These are phyloP conservation scores for Centaurea solstitialis DNA, from an alignment of 129 eudicot genomes.

Conservation along the genomic window DNA sequence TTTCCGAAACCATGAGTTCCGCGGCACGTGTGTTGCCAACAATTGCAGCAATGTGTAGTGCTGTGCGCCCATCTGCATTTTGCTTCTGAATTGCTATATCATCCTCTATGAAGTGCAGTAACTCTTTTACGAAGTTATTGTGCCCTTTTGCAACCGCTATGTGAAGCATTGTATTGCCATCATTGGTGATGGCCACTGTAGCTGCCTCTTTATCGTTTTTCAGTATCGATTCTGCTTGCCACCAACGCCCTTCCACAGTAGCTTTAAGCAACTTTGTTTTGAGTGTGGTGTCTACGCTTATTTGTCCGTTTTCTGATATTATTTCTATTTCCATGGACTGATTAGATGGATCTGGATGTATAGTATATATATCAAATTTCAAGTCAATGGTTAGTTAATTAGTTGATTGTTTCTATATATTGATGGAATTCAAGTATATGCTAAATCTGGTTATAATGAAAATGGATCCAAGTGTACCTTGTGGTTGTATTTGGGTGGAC, in stretches of 20 bases:
- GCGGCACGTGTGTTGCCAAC: neutral
- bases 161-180: conserved; percentile 12
- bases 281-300: neutral
- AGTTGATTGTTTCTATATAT: too few relatives aligned
- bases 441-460: too few relatives aligned
- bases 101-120: neutral
- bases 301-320: too few relatives aligned
- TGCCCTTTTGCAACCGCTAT: neutral
- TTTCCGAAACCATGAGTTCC: neutral
- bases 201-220: neutral
- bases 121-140: neutral
- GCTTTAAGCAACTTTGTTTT: neutral
- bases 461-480: too few relatives aligned
- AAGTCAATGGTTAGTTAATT: too few relatives aligned
- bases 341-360: too few relatives aligned
- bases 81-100: neutral
- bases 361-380: too few relatives aligned
- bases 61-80: conserved; percentile 5
- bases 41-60: conserved; percentile 19
- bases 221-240: conserved; percentile 22
- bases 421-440: too few relatives aligned
- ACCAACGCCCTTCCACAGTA: conserved; percentile 5
- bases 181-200: neutral
- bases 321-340: too few relatives aligned
- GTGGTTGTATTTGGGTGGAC: too few relatives aligned